Conservation (phyloP, 1,139 yeast species). For the Yamadazyma triangularis region DNA sequence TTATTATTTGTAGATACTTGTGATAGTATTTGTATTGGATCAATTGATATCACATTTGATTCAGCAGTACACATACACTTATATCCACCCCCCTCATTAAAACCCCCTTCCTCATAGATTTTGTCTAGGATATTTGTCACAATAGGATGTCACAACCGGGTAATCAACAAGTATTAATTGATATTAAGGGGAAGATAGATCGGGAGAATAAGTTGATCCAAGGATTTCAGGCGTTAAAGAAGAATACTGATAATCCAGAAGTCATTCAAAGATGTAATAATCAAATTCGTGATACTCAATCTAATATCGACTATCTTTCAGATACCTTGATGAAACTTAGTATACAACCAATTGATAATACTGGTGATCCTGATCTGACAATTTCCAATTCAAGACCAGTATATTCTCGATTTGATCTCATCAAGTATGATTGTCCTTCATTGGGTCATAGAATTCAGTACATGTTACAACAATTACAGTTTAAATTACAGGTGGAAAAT, state of each 20-base stretch:
- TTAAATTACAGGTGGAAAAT: slow-evolving; percentile 87
- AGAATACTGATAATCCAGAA: slow-evolving; percentile 68
- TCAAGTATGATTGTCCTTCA: slow-evolving; percentile 91
- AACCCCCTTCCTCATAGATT: too few species aligned
- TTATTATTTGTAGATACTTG: too few species aligned
- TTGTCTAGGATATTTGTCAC: too few species aligned
- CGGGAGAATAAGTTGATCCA: slow-evolving; percentile 83
- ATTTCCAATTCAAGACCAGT: slow-evolving; percentile 28
- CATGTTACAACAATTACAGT: slow-evolving; percentile 91
- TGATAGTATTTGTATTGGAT: too few species aligned
- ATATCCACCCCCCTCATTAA: too few species aligned
- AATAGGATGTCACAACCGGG: too few species aligned
- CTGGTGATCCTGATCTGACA: background rate
- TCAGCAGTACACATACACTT: too few species aligned
- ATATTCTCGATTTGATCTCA: slow-evolving; percentile 70
- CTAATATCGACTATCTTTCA: slow-evolving; percentile 82
- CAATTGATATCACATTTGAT: too few species aligned
- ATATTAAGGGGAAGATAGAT: slow-evolving; percentile 77
- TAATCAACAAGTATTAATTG: slow-evolving; percentile 42
- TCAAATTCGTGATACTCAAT: slow-evolving; percentile 85
- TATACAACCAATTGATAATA: slow-evolving; percentile 19
- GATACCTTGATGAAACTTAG: slow-evolving; percentile 68
- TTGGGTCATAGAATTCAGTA: slow-evolving; percentile 93
- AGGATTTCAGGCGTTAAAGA: slow-evolving; percentile 79
- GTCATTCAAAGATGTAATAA: slow-evolving; percentile 91